Percentiles rank a stretch among this genome's conserved stretches.
These are phyloP conservation scores for Arxiozyma slooffiae DNA, from an alignment of 1,139 yeast genomes.

Conservation along the genomic window DNA sequence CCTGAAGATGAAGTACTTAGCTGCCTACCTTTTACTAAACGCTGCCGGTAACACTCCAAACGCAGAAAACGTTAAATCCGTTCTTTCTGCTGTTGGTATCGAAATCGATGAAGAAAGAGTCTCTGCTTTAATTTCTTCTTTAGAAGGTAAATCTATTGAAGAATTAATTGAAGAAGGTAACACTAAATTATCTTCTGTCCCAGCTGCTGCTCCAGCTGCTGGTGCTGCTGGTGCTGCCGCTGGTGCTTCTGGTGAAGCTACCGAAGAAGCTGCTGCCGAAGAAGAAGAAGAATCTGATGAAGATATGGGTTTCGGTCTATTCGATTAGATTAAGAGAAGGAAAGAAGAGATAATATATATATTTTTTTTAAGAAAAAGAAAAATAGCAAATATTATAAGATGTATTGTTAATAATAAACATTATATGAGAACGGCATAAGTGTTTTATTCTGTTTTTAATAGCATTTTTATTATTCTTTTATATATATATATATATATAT, in stretches of 20 bases:
- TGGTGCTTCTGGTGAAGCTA: conserved; percentile 48
- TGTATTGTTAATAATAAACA: too few species aligned
- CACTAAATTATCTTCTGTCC: conserved; percentile 73
- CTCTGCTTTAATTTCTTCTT: conserved; percentile 52
- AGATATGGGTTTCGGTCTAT: conserved; percentile 86
- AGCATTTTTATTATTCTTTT: neutral
- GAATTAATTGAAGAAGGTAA: conserved; percentile 74
- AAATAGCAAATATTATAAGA: too few species aligned
- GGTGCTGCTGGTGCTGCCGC: conserved; percentile 49
- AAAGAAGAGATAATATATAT: neutral
- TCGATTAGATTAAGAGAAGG: conserved; percentile 50
- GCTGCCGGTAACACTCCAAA: conserved; percentile 80
- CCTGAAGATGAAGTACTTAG: conserved; percentile 63
- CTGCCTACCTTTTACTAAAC: conserved; percentile 81
- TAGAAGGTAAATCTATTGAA: conserved; percentile 68
- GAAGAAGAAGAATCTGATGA: conserved; percentile 49
- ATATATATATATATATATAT: neutral
- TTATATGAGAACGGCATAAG: neutral
- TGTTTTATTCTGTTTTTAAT: neutral
- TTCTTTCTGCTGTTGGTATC: conserved; percentile 67
- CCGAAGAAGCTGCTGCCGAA: conserved; percentile 51
- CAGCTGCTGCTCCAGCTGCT: conserved; percentile 77
- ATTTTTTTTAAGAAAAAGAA: neutral
- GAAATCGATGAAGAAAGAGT: conserved; percentile 72
- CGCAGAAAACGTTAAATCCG: conserved; percentile 60